Evolutionary conservation across 1,284 basidiomycete species (phyloP), one percentile per base, ranked within the genome.

Genomic region (Spongispora temasekensis): DNA sequence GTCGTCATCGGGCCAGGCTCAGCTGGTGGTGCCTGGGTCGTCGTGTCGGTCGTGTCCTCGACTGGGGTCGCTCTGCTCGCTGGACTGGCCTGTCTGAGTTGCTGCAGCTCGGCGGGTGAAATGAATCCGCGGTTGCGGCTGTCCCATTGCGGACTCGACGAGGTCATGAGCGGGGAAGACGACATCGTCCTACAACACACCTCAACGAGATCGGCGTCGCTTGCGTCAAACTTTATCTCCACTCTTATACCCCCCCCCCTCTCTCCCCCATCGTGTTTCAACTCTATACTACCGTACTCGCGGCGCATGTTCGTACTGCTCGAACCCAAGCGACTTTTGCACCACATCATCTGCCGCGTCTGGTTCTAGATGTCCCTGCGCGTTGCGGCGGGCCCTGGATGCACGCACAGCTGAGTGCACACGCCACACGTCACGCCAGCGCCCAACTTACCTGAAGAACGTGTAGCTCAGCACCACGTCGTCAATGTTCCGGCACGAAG

Each of bases 401-500:
- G n/a, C n/a, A n/a, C n/a, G n/a, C n/a, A n/a, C n/a, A n/a, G n/a
- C n/a, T n/a, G n/a, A n/a, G n/a, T n/a, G n/a, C 40, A 19, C 42
- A 23, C 5, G 10, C 44, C 17, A 37, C 34, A 55, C n/a, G 15
- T 27, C 2, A 31, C 4, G n/a, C 53, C 31, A 53, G 25, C 30
- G 57, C n/a, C n/a, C n/a, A n/a, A n/a, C n/a, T n/a, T 53, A 94
- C 94, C 87, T 85, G 85, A 99, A 99, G 81, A 99, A 99, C 0
- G 97, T 99, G 76, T 99, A 99, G 51, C 91, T 95, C 57, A 99
- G 76, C 0, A 99, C 94, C 12, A 99, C 85, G 70, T 98, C 94
- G 67, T 96, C 89, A 3, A 99, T 84, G 63, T 90, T 88, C 65
- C 88, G 84, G 75, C 95, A 93, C 4, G 87, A 77, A 2, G 94